These are phyloP conservation scores for Gossypium gossypioides DNA, from an alignment of 441 rosid genomes.

Conservation along the genomic window DNA sequence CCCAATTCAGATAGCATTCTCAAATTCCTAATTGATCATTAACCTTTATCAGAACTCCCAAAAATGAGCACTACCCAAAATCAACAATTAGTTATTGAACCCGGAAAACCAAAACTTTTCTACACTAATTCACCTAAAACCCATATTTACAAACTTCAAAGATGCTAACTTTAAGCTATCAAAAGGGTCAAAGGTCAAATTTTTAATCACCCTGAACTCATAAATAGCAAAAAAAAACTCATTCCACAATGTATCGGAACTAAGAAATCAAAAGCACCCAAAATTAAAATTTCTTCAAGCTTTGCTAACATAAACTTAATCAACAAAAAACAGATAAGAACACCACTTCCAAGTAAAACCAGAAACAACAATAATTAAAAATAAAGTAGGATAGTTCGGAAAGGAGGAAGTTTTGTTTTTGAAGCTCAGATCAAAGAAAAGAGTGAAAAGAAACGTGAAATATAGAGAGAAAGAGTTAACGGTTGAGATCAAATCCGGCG, in stretches of 20 bases:
- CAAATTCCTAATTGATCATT: constrained; percentile 20
- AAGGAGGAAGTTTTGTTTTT: constrained; percentile 12
- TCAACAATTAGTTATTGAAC: constrained; percentile 19
- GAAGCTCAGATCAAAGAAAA: constrained; percentile 12
- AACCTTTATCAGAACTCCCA: constrained; percentile 12
- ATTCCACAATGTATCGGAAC: background rate
- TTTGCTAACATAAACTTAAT: background rate
- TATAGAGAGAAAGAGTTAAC: constrained; percentile 24
- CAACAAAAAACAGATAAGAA: background rate
- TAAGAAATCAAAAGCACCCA: background rate
- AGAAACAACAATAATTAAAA: background rate
- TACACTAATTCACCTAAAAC: constrained; percentile 12
- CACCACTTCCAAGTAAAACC: constrained; percentile 19
- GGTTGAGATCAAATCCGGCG: constrained; percentile 56
- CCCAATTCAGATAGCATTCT: constrained; percentile 59
- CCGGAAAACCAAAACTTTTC: constrained; percentile 24
- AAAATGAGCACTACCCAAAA: constrained; percentile 21
- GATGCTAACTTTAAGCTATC: constrained; percentile 17
- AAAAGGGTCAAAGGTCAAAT: constrained; percentile 17
- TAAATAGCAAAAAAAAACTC: constrained; percentile 3
- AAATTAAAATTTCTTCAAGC: background rate
- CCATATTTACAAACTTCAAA: constrained; percentile 23
- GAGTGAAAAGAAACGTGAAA: constrained; percentile 2
- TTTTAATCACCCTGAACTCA: constrained; percentile 15
- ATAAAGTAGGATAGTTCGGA: constrained; percentile 11